Conservation (phyloP, 768 basidiomycete genomes). For the Boletus bicolor region DNA sequence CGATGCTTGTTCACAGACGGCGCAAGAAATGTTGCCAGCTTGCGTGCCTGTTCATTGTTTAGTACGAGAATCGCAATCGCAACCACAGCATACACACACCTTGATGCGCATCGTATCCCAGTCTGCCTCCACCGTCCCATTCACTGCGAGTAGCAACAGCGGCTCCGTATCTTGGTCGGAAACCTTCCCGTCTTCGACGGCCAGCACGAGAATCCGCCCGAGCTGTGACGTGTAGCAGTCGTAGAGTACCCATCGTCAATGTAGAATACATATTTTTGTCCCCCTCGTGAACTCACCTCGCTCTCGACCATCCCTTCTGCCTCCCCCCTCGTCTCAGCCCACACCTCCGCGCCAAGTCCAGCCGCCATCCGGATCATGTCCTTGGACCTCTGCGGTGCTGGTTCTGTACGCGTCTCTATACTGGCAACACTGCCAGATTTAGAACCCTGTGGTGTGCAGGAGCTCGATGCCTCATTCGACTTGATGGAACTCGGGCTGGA, state of each 20-base stretch:
- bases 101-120: constrained; percentile 66
- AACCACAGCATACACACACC: constrained; percentile 37
- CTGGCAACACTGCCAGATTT: constrained; percentile 12
- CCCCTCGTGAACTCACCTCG: constrained; percentile 48
- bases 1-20: constrained; percentile 39
- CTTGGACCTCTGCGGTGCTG: constrained; percentile 43
- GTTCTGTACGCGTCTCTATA: constrained; percentile 1
- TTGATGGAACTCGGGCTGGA: constrained; percentile 13
- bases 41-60: constrained; percentile 26
- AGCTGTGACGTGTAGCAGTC: constrained; percentile 40
- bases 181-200: constrained; percentile 45
- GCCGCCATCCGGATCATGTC: constrained; percentile 73
- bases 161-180: constrained; percentile 36
- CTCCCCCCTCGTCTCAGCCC: constrained; percentile 67
- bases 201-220: constrained; percentile 66
- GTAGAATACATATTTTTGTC: not conserved
- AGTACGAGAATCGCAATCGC: not conserved
- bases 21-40: constrained; percentile 32
- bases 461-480: constrained; percentile 9
- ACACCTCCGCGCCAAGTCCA: constrained; percentile 70
- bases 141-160: constrained; percentile 67
- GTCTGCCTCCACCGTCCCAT: constrained; percentile 54
- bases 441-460: constrained; percentile 10
- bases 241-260: constrained; percentile 1
- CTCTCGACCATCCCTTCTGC: constrained; percentile 66